phyloP scores from a whole-genome alignment of 1,284 basidiomycete species.

The Sparassis latifolia region DNA sequence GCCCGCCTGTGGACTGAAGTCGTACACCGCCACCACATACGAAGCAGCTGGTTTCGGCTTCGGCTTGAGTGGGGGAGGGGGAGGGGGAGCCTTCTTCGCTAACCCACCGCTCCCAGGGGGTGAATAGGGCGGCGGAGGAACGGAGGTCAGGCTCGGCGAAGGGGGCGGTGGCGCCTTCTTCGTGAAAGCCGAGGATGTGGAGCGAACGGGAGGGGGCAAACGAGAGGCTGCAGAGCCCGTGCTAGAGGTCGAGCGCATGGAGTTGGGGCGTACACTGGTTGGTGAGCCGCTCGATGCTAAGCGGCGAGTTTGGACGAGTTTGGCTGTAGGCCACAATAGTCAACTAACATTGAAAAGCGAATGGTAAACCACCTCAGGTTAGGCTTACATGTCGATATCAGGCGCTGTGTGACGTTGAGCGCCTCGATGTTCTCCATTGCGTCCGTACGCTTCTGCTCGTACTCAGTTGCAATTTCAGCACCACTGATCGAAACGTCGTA shows the following conservation, averaged over 20 bases:
- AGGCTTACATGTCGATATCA: constrained; percentile 74
- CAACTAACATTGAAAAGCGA: no score
- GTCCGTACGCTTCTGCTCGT: constrained; percentile 76
- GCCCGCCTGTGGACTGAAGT: constrained; percentile 89
- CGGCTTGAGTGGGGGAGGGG: constrained; percentile 79
- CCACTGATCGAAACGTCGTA: constrained; percentile 68
- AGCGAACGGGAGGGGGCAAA: constrained; percentile 28
- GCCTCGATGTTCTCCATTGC: constrained; percentile 72
- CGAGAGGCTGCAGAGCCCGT: constrained; percentile 36
- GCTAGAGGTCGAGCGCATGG: constrained; percentile 31
- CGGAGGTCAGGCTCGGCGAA: constrained; percentile 26
- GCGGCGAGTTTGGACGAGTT: constrained; percentile 54
- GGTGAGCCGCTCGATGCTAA: constrained; percentile 18
- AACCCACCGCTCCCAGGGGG: constrained; percentile 34
- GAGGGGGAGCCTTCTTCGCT: constrained; percentile 73
- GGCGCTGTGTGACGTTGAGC: constrained; percentile 73
- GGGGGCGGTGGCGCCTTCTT: constrained; percentile 42
- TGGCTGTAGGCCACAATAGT: constrained; percentile 35
- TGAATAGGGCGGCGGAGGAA: constrained; percentile 54
- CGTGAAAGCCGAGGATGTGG: constrained; percentile 29
- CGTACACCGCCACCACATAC: constrained; percentile 92
- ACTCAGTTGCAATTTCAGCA: constrained; percentile 72
- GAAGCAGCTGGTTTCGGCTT: constrained; percentile 66
- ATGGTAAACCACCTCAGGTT: no score
- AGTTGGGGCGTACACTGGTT: constrained; percentile 34